Conservation (phyloP, 805 yeast genomes). For the Cyberlindnera maclurae region DNA sequence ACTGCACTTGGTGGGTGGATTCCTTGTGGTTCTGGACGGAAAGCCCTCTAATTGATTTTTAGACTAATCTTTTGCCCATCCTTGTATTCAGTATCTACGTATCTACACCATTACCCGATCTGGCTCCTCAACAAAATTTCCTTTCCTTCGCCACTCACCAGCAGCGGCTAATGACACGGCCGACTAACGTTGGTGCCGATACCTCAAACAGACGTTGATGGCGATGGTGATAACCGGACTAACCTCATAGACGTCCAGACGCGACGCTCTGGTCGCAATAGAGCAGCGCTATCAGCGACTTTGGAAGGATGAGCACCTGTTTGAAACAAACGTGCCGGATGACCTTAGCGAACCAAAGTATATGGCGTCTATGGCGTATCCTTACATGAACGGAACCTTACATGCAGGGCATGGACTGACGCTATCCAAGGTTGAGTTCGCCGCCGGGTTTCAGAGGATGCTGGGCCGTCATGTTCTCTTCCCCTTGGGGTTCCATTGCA, state of each 20-base stretch:
- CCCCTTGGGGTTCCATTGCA: constrained; percentile 98
- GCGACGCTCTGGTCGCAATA: constrained; percentile 85
- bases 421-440: constrained; percentile 84
- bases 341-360: constrained; percentile 54
- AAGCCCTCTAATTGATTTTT: background rate
- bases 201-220: background rate
- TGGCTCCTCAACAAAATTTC: background rate
- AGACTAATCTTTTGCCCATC: too few relatives aligned
- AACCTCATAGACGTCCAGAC: constrained; percentile 68
- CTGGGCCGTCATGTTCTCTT: constrained; percentile 83
- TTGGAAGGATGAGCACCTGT: constrained; percentile 83
- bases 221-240: background rate
- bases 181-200: background rate
- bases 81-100: too few relatives aligned
- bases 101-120: too few relatives aligned
- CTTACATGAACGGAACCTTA: constrained; percentile 95
- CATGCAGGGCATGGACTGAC: constrained; percentile 98
- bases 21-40: constrained; percentile 72
- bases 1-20: constrained; percentile 89
- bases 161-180: constrained; percentile 1
- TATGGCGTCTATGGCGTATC: constrained; percentile 93
- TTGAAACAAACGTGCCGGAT: constrained; percentile 85
- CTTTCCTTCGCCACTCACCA: background rate
- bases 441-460: constrained; percentile 91
- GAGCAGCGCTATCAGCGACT: constrained; percentile 81